phyloP scores from a whole-genome alignment of 1,284 basidiomycete species.

The Hemileia vastatrix region DNA sequence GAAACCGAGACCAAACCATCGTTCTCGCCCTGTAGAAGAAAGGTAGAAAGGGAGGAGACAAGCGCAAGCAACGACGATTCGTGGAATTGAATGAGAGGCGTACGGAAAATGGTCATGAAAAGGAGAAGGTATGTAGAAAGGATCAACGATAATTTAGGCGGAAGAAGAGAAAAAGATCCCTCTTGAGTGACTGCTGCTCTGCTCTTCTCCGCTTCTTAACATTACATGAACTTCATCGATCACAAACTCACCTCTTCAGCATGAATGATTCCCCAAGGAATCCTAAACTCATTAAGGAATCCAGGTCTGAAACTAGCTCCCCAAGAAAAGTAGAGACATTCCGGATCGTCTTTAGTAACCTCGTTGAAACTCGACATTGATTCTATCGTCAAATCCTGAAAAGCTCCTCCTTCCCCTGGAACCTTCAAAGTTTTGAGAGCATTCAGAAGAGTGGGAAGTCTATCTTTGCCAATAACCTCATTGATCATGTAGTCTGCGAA shows the following conservation, averaged over 20 bases:
- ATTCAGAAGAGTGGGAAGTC: slow-evolving; percentile 46
- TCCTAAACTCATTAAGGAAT: slow-evolving; percentile 66
- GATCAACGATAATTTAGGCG: too few species aligned
- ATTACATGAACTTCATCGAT: too few species aligned
- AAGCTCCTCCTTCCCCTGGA: slow-evolving; percentile 74
- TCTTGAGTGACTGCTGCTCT: too few species aligned
- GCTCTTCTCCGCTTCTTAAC: too few species aligned
- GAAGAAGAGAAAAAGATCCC: too few species aligned
- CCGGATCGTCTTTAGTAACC: slow-evolving; percentile 62
- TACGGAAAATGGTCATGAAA: too few species aligned
- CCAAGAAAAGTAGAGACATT: slow-evolving; percentile 83
- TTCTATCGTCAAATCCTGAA: slow-evolving; percentile 71
- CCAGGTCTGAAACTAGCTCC: slow-evolving; percentile 80
- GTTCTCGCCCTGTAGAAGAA: slow-evolving; percentile 51
- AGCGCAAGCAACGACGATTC: too few species aligned
- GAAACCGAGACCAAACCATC: slow-evolving; percentile 78
- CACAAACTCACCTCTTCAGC: too few species aligned
- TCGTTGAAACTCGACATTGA: slow-evolving; percentile 82
- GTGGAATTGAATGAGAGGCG: too few species aligned
- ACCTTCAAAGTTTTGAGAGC: slow-evolving; percentile 67
- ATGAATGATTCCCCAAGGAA: not conserved
- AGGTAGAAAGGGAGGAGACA: too few species aligned
- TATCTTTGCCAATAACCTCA: slow-evolving; percentile 56
- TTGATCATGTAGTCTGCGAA: slow-evolving; percentile 87
- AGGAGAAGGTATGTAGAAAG: too few species aligned